Evolutionary conservation across 2,329 filamentous ascomycete genomes (phyloP).

Genomic region (Penicillium nordicum): DNA sequence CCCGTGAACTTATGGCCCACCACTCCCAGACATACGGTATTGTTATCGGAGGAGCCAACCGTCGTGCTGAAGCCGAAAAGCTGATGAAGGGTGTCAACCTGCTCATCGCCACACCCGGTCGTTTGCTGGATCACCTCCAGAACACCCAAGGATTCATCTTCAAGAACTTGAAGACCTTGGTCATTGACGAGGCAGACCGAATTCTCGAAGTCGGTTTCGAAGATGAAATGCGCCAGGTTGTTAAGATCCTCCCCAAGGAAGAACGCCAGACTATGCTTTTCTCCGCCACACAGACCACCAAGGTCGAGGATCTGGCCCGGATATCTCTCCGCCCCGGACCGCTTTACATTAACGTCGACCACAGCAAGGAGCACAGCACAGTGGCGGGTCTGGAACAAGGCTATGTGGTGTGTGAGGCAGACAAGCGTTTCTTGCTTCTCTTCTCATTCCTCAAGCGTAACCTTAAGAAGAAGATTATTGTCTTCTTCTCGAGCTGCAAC

Average conservation of each 20-base stretch:
- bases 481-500: conserved; percentile 90
- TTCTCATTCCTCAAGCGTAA: conserved; percentile 94
- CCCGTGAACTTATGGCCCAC: conserved; percentile 84
- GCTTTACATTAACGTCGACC: conserved; percentile 94
- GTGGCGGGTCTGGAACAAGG: conserved; percentile 94
- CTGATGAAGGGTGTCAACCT: conserved; percentile 91
- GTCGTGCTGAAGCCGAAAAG: conserved; percentile 88
- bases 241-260: conserved; percentile 86
- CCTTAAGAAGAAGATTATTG: conserved; percentile 94
- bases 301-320: conserved; percentile 92
- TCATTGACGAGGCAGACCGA: conserved; percentile 95
- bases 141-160: conserved; percentile 86
- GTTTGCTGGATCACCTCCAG: conserved; percentile 88
- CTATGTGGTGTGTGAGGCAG: conserved; percentile 88
- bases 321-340: conserved; percentile 90
- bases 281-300: conserved; percentile 96
- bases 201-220: conserved; percentile 98
- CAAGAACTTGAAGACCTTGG: conserved; percentile 86
- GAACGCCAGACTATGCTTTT: conserved; percentile 96
- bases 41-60: conserved; percentile 91
- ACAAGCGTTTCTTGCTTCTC: conserved; percentile 88
- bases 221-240: conserved; percentile 94
- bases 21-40: conserved; percentile 96
- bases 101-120: conserved; percentile 87
- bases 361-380: conserved; percentile 83